Conservation (phyloP, 768 basidiomycete genomes). For the Serendipita indica region DNA sequence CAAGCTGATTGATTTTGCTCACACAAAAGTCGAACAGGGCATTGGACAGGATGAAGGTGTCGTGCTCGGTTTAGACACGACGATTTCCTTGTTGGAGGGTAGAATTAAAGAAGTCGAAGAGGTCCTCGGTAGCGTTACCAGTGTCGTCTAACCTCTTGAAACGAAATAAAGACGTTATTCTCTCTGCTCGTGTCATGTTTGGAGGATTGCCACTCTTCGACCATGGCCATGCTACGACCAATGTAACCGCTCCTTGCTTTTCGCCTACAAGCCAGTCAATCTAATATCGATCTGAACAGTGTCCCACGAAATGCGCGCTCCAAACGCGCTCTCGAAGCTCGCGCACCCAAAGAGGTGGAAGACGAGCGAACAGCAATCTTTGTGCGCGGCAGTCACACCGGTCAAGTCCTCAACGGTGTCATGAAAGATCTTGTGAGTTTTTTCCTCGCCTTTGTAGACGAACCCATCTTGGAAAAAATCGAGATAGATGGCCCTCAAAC, state of each 20-base stretch:
- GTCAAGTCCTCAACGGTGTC: conserved; percentile 59
- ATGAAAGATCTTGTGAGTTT: conserved; percentile 71
- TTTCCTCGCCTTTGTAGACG: not conserved
- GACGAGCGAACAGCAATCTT: conserved; percentile 79
- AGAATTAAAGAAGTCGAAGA: conserved; percentile 33
- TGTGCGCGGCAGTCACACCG: conserved; percentile 75
- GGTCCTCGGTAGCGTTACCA: not conserved
- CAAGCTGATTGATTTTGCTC: conserved; percentile 90
- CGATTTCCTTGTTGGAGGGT: conserved; percentile 44
- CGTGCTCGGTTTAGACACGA: conserved; percentile 53
- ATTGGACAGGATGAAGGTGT: conserved; percentile 70
- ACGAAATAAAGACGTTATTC: too few species aligned
- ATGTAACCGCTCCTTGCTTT: conserved; percentile 17
- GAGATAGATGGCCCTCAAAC: conserved; percentile 79
- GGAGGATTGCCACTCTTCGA: not conserved
- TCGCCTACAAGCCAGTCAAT: not conserved
- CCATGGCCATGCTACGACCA: conserved; percentile 21
- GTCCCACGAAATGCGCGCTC: conserved; percentile 95
- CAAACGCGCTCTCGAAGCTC: conserved; percentile 74
- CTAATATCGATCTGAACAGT: conserved; percentile 23
- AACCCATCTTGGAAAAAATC: not conserved
- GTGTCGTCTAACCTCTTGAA: not conserved
- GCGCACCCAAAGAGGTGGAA: conserved; percentile 81
- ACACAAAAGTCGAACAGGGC: conserved; percentile 53
- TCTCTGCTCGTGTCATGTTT: too few species aligned